Base-by-base conservation (phyloP, 306 rosid species). In the Trifolium subterraneum region DNA sequence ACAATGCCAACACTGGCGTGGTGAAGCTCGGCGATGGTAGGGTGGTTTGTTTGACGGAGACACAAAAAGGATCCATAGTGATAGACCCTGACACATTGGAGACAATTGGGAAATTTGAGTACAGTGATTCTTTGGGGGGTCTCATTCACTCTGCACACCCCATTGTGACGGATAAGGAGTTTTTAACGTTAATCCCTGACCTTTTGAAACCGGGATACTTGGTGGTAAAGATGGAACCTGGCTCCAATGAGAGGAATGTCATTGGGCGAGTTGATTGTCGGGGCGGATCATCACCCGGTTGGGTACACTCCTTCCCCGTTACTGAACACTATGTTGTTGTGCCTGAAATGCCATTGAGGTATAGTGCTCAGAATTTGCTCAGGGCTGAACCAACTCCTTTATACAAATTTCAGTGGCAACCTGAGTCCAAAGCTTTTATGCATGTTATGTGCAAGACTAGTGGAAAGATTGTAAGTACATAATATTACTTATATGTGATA, bases 291-390 rank as follows among this genome's bases (percentile, higher is more conserved):
- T 73, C 99, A 0, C 89, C 97, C 0, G 96, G 97, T 20, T 94
- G 99, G 99, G 99, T 92, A 10, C 99, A 94, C 55, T 92, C 97
- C 2, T 94, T 94, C 39, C 97, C 97, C 2, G 89, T 86, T 44
- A 88, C 97, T 0, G 80, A 94, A 42, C 90, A 90, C 69, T 94
- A 94, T 38, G 77, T 92, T 3, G 6, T 92, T 50, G 90, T 92
- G 56, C 99, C 97, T 4, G 96, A 92, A 74, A 94, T 94, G 98
- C 81, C 97, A 0, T 42, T 94, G 84, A 88, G 99, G 62, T 94
- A 94, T 23, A 87, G 92, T 64, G 96, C 90, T 16, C 83, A 82
- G 77, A 94, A 92, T 83, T 72, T 94, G 81, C 88, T 94, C 16
- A 91, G 63, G 85, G 97, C 97, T 27, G 90, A 94, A 71, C 99